These are phyloP conservation scores for Trichoderma atroviride DNA, from an alignment of 2,329 filamentous ascomycete species.

Conservation along the genomic window DNA sequence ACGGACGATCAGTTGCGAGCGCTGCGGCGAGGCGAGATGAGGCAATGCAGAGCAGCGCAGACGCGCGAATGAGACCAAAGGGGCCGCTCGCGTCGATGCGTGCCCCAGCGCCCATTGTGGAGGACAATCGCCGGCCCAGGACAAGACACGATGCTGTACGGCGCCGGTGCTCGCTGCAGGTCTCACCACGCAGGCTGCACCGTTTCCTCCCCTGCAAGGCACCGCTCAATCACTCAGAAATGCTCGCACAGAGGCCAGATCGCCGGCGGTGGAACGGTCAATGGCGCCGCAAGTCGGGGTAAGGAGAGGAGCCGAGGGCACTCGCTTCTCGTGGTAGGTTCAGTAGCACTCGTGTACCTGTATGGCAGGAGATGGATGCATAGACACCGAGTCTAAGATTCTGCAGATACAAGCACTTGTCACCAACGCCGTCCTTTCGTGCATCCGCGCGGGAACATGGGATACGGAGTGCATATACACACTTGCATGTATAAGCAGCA, in stretches of 20 bases:
- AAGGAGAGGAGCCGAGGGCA: neutral
- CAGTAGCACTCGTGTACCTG: neutral
- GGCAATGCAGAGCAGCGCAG: neutral
- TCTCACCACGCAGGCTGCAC: neutral
- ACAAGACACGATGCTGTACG: neutral
- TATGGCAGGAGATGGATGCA: neutral
- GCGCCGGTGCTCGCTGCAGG: neutral
- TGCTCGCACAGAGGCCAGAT: constrained; percentile 25
- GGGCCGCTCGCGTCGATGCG: neutral
- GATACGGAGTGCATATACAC: neutral
- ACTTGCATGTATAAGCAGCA: neutral
- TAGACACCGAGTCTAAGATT: neutral
- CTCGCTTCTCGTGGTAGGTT: neutral
- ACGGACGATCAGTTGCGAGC: neutral
- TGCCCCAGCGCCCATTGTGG: neutral
- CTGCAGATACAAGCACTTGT: neutral
- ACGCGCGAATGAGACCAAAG: neutral
- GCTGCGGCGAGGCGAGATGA: neutral
- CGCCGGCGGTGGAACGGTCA: constrained; percentile 27
- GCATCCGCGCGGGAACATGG: neutral
- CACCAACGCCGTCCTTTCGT: neutral
- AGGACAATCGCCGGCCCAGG: neutral
- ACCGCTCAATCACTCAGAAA: constrained; percentile 16
- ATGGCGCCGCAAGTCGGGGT: constrained; percentile 21
- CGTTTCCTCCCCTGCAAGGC: constrained; percentile 24